Evolutionary conservation across 1,284 basidiomycete species (phyloP).

Genomic region (Stygiomarasmius scandens): DNA sequence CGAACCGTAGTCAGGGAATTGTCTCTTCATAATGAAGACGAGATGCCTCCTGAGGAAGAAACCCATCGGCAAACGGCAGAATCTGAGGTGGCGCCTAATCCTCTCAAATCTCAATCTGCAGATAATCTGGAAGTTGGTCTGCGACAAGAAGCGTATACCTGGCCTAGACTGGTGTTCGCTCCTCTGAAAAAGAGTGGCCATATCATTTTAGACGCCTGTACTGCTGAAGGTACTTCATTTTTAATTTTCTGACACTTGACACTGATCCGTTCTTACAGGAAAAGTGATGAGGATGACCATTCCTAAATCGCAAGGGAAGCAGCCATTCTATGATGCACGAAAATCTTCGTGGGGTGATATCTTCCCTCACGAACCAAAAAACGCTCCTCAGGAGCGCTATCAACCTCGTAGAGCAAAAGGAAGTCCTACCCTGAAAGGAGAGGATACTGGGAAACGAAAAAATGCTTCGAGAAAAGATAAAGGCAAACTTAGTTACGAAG

Average conservation of each 20-base stretch:
- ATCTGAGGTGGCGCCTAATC: not conserved
- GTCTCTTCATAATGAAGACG: slow-evolving; percentile 45
- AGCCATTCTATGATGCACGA: slow-evolving; percentile 93
- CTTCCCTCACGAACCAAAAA: slow-evolving; percentile 87
- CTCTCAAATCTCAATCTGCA: slow-evolving; percentile 16
- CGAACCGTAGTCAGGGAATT: slow-evolving; percentile 43
- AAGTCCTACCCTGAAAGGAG: slow-evolving; percentile 38
- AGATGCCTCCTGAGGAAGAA: slow-evolving; percentile 19
- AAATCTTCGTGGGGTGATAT: slow-evolving; percentile 94
- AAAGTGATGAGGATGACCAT: slow-evolving; percentile 91
- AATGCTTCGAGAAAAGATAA: slow-evolving; percentile 24
- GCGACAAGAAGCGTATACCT: slow-evolving; percentile 72
- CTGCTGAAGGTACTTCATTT: slow-evolving; percentile 64
- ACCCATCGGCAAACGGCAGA: not conserved
- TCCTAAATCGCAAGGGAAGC: slow-evolving; percentile 91
- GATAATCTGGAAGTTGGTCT: slow-evolving; percentile 51
- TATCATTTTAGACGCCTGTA: slow-evolving; percentile 91
- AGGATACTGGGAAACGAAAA: slow-evolving; percentile 63
- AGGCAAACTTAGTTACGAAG: slow-evolving; percentile 42
- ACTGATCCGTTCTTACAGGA: slow-evolving; percentile 47
- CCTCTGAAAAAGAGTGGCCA: slow-evolving; percentile 94
- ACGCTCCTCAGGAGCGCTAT: slow-evolving; percentile 65
- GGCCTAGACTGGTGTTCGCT: slow-evolving; percentile 91
- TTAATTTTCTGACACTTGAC: not conserved
- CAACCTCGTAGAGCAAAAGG: slow-evolving; percentile 36